Base-by-base conservation (phyloP, 805 yeast genomes). In the Candida koratica region DNA sequence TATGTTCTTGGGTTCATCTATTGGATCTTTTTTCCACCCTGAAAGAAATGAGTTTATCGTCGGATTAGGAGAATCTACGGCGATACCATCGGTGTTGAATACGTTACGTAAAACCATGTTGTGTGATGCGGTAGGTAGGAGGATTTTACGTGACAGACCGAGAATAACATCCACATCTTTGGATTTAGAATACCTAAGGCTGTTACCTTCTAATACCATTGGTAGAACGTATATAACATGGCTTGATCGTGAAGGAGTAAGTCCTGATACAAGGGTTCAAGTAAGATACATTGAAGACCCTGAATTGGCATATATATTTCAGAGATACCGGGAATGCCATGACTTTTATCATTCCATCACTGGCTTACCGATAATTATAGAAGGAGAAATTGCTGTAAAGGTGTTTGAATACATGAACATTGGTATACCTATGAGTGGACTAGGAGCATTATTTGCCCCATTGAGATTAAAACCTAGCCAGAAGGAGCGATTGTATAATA, bases 361-460 rank as follows among this genome's bases (percentile, higher is more conserved):
- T 0, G 90, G 94, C 11, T 69, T 86, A 34, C 97, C 97, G 0
- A 84, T 89, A 31, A 81, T 84, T 28, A 76, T 93, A 45, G 97
- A 93, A 53, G 98, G 98, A n/a, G 98, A 93, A 55, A 81, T 93
- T 36, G 87, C 96, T 0, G 82, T 93, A 13, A 93, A 93, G 59
- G 83, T 88, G 9, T 79, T 93, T 48, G 98, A 90, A 58, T 94
- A 81, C 51, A 82, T 93, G 52, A 90, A 93, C 56, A 74, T 90
- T 41, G 94, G 95, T 4, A 77, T 93, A 29, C 97, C 97, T 10
- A 89, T 90, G 94, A 88, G 96, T 3, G 95, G 96, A 0, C 56
- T 93, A 34, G 97, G 96, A 0, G 89, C 95, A 0, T 48, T 85
- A n/a, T 74, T 87, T 45, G 96, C 96, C 3, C 96, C 96, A 1